Evolutionary conservation across 148 eudicot genomes (phyloP).

Genomic region (Rhododendron griersonianum): DNA sequence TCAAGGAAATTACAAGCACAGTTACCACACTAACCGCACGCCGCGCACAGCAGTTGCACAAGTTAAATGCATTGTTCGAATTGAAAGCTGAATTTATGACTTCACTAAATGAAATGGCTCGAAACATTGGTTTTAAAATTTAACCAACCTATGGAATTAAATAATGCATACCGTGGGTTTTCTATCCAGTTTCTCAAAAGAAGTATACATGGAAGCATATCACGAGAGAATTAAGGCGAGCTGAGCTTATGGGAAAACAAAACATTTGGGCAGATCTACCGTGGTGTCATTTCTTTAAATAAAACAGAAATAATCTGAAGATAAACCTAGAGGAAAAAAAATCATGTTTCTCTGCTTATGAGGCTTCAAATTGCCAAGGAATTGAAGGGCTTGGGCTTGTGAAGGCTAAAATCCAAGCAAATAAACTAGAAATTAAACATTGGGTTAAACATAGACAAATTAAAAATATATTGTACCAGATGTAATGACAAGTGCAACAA

Average conservation of each 20-base stretch:
- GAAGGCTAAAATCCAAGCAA: not conserved
- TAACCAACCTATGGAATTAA: not conserved
- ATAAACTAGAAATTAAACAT: not conserved
- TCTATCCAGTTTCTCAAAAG: not conserved
- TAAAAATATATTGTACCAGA: not conserved
- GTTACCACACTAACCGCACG: not conserved
- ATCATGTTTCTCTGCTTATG: not conserved
- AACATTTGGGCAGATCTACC: not conserved
- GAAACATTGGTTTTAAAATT: not conserved
- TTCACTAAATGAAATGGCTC: not conserved
- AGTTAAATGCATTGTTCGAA: not conserved
- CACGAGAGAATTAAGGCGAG: not conserved
- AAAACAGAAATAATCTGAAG: not conserved
- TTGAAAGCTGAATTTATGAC: not conserved
- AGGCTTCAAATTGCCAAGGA: not conserved
- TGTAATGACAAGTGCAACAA: not conserved
- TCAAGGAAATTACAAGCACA: not conserved
- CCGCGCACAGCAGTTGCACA: not conserved
- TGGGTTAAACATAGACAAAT: not conserved
- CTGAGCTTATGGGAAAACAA: not conserved
- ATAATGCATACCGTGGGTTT: not conserved
- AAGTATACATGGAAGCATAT: not conserved
- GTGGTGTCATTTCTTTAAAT: not conserved
- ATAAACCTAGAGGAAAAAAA: not conserved
- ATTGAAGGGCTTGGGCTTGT: not conserved